These are phyloP conservation scores for Paralagenidium karlingii DNA, from an alignment of 352 stramenopile genomes.

Conservation along the genomic window DNA sequence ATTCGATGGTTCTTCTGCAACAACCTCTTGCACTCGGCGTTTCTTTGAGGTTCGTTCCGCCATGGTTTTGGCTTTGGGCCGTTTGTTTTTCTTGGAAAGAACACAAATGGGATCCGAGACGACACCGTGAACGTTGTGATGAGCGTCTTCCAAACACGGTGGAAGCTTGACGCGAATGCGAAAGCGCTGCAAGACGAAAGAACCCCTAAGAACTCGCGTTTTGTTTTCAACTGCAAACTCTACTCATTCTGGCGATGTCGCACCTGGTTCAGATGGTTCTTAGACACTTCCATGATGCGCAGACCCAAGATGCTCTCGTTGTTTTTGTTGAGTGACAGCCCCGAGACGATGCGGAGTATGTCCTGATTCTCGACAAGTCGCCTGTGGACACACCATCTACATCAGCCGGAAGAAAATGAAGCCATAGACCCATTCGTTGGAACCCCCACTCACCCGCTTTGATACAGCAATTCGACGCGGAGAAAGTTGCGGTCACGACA, in stretches of 20 bases:
- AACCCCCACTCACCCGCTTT: constrained; percentile 22
- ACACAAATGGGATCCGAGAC: neutral
- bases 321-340: constrained; percentile 45
- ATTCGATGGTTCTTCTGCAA: neutral
- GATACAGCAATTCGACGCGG: constrained; percentile 51
- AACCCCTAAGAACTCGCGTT: too few species aligned
- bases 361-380: constrained; percentile 68
- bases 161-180: neutral
- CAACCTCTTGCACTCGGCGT: neutral
- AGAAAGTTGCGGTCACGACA: constrained; percentile 42
- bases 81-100: neutral
- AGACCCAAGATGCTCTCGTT: constrained; percentile 33
- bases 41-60: too few species aligned
- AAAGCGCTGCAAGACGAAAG: neutral
- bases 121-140: neutral
- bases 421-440: neutral
- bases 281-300: constrained; percentile 70
- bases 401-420: constrained; percentile 3
- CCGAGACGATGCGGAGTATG: constrained; percentile 43
- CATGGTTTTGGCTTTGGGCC: neutral
- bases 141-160: neutral
- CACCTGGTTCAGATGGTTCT: constrained; percentile 78
- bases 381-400: constrained; percentile 6
- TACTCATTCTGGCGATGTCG: neutral
- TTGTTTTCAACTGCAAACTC: neutral